Base-by-base conservation (phyloP, 768 basidiomycete species). In the Pleurotus cornucopiae region DNA sequence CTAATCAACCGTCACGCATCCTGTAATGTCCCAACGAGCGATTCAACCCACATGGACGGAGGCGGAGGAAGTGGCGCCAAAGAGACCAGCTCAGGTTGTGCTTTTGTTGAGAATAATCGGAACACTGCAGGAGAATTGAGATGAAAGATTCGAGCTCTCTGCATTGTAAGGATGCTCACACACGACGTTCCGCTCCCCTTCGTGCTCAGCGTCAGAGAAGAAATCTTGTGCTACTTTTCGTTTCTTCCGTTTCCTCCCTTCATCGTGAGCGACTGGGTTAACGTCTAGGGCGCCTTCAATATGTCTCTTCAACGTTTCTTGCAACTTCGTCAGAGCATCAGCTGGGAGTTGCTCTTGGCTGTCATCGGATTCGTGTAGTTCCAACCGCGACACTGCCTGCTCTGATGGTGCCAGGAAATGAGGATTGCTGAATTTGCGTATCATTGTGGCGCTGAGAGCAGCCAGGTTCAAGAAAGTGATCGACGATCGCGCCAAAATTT, bases 1-100 rank as follows among this genome's bases (percentile, higher is more conserved):
- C 81, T 83, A 39, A 59, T 12, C 13, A 16, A 14, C 16, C 6
- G 5, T 41, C 14, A 25, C 11, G 20, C n/a, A 6, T 39, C 5
- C 18, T 16, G 14, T 37, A 0, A 25, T 5, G 13, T 13, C 18
- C 13, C 39, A n/a, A 34, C 2, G 20, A 41, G 13, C 37, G n/a
- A 37, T 7, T 21, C 1, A 16, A 26, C 25, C 37, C 14, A 53
- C 51, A 16, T 11, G 2, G 38, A 16, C 25, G 20, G n/a, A 6
- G 51, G 51, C 6, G 51, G 39, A 40, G 51, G 51, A 53, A 53
- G 51, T 11, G 51, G 51, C 13, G 39, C 51, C 7, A 53, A 18
- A 25, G n/a, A 53, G 9, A 53, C 23, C 5, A 25, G n/a, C 14
- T 14, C 25, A 0, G 51, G 51, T 11, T 44, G 6, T 18, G 51